phyloP scores from a whole-genome alignment of 1,139 yeast genomes.

The Suhomyces panamericanus region DNA sequence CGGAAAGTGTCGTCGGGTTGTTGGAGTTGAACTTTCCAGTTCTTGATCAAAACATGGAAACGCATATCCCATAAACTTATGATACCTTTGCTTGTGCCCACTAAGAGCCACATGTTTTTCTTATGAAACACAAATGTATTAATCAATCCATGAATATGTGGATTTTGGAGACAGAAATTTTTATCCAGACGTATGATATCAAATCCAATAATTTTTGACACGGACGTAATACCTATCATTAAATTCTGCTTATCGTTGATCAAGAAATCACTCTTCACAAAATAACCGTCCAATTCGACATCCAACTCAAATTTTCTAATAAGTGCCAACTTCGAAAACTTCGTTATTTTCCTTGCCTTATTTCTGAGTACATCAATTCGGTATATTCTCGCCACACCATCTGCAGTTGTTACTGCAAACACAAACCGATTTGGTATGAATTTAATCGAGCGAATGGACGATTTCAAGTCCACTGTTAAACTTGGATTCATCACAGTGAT shows the following conservation, averaged over 20 bases:
- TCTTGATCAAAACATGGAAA: slow-evolving; percentile 57
- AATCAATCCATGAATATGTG: slow-evolving; percentile 64
- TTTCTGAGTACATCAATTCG: slow-evolving; percentile 51
- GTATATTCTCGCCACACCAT: slow-evolving; percentile 61
- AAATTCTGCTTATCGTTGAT: slow-evolving; percentile 22
- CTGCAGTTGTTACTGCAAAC: slow-evolving; percentile 65
- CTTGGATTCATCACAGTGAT: slow-evolving; percentile 59
- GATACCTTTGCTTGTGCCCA: slow-evolving; percentile 76
- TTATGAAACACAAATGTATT: slow-evolving; percentile 61
- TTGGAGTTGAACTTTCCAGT: slow-evolving; percentile 53
- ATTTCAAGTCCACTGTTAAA: slow-evolving; percentile 46
- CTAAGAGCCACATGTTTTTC: slow-evolving; percentile 56
- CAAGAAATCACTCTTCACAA: slow-evolving; percentile 44
- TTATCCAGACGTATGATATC: slow-evolving; percentile 62
- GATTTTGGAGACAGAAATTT: slow-evolving; percentile 48
- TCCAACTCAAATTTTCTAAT: slow-evolving; percentile 45
- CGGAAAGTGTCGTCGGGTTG: slow-evolving; percentile 13
- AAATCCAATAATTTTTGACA: slow-evolving; percentile 52
- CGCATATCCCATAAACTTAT: slow-evolving; percentile 82
- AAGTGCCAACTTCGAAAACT: slow-evolving; percentile 37
- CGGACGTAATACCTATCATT: slow-evolving; percentile 53
- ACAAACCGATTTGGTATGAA: slow-evolving; percentile 65
- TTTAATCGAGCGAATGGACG: slow-evolving; percentile 46
- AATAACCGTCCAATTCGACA: slow-evolving; percentile 38
- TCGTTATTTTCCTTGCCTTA: slow-evolving; percentile 35